phyloP scores from a whole-genome alignment of 2,329 filamentous ascomycete genomes.

The Orbilia quercus region DNA sequence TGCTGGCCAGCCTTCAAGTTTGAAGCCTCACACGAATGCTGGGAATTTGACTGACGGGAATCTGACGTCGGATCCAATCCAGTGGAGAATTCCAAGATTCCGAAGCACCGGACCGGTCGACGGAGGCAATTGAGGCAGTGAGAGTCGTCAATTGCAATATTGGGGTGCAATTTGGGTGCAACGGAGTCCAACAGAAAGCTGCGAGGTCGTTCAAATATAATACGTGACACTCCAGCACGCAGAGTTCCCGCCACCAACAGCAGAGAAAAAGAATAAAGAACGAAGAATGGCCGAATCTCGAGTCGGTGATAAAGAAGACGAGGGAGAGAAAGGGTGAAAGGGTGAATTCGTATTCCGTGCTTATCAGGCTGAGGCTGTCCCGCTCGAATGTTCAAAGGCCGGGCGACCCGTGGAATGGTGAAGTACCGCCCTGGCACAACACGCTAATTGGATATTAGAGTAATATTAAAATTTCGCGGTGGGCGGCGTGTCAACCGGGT shows the following conservation, averaged over 20 bases:
- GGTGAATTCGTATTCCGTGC: constrained; percentile 34
- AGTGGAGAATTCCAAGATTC: too few species aligned
- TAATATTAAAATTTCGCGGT: background rate
- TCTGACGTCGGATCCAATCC: too few species aligned
- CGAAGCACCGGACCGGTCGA: too few species aligned
- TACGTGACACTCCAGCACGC: too few species aligned
- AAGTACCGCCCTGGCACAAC: background rate
- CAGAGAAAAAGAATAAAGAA: background rate
- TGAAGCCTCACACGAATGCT: background rate
- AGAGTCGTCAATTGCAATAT: background rate
- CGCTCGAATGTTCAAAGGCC: too few species aligned
- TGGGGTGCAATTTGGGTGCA: constrained; percentile 8
- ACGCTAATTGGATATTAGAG: background rate
- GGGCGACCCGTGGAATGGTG: constrained; percentile 26
- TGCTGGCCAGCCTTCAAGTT: background rate
- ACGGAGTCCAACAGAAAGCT: background rate
- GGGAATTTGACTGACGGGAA: background rate
- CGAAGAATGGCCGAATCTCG: constrained; percentile 7
- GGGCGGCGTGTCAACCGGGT: background rate
- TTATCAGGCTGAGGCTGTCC: constrained; percentile 34
- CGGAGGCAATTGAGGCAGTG: too few species aligned
- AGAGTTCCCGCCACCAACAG: too few species aligned
- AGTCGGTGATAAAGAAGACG: background rate
- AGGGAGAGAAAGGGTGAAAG: constrained; percentile 4
- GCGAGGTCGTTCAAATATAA: constrained; percentile 5